A percentile compares a stretch with the other conserved stretches of the same genome.
phyloP scores from a whole-genome alignment of 306 rosid genomes.

The Medicago truncatula region MtrunA17r5.0-ANR NC_053043.1:5327501-5328000 shows the following conservation, averaged over 20 bases:
- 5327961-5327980: slow-evolving; percentile 89
- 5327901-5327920: slow-evolving; percentile 85
- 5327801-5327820: slow-evolving; percentile 58
- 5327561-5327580: slow-evolving; percentile 87
- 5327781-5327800: slow-evolving; percentile 64
- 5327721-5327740: slow-evolving; percentile 67
- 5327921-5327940: slow-evolving; percentile 83
- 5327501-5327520: slow-evolving; percentile 80
- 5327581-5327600: slow-evolving; percentile 93
- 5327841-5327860: slow-evolving; percentile 69
- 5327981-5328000: slow-evolving; percentile 76
- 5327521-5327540: slow-evolving; percentile 82
- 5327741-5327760: slow-evolving; percentile 56
- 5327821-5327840: slow-evolving; percentile 59
- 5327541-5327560: slow-evolving; percentile 92
- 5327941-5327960: slow-evolving; percentile 82
- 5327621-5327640: slow-evolving; percentile 82
- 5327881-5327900: slow-evolving; percentile 90
- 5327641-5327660: slow-evolving; percentile 64
- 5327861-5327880: slow-evolving; percentile 90
- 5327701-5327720: slow-evolving; percentile 64
- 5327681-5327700: slow-evolving; percentile 72
- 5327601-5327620: slow-evolving; percentile 86
- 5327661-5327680: slow-evolving; percentile 88
- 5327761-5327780: slow-evolving; percentile 70